phyloP scores from a whole-genome alignment of 768 basidiomycete species.

The Hericium erinaceus region DNA sequence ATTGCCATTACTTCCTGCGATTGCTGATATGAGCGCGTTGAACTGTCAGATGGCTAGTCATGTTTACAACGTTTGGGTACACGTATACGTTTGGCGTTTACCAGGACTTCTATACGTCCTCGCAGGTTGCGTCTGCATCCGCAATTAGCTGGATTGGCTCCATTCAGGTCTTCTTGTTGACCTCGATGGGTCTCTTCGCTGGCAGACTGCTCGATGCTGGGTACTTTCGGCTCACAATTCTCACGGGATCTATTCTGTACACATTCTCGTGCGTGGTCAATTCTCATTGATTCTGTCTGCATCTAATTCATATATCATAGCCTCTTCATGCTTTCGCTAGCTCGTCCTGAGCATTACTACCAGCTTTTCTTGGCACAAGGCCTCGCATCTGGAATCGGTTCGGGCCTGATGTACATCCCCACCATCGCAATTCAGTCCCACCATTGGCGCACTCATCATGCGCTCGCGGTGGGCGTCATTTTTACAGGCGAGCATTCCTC shows the following conservation, averaged over 20 bases:
- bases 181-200: background rate
- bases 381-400: constrained; percentile 45
- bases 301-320: constrained; percentile 14
- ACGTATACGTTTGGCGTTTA: constrained; percentile 1
- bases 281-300: too few relatives aligned
- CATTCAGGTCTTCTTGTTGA: background rate
- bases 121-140: background rate
- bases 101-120: constrained; percentile 1
- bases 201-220: background rate
- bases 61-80: constrained; percentile 1
- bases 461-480: constrained; percentile 42
- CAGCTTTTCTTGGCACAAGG: constrained; percentile 49
- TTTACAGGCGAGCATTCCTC: constrained; percentile 10
- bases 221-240: background rate
- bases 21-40: too few relatives aligned
- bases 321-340: constrained; percentile 42
- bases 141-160: constrained; percentile 1
- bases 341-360: constrained; percentile 37
- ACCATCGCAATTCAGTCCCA: constrained; percentile 43
- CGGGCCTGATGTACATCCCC: constrained; percentile 47
- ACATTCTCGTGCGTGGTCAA: background rate
- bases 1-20: too few relatives aligned
- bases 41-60: background rate
- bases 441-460: constrained; percentile 32
- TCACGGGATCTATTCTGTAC: background rate